phyloP scores from a whole-genome alignment of 2,329 filamentous ascomycete genomes.

The Fusarium clavum region DNA sequence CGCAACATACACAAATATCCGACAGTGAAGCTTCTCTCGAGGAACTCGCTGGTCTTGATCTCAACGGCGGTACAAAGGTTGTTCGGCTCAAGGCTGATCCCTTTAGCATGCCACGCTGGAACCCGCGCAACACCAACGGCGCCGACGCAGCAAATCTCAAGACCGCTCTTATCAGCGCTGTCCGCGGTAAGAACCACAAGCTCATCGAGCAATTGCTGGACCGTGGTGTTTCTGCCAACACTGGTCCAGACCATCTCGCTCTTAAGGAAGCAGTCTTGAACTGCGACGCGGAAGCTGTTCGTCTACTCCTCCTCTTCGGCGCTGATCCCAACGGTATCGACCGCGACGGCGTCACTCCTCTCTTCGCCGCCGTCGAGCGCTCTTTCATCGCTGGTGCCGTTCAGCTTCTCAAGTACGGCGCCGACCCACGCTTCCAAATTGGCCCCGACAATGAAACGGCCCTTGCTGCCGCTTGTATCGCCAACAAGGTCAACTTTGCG shows the following conservation, averaged over 20 bases:
- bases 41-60: slow-evolving; percentile 53
- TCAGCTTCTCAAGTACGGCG: slow-evolving; percentile 72
- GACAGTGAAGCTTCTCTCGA: slow-evolving; percentile 48
- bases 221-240: slow-evolving; percentile 65
- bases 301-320: slow-evolving; percentile 67
- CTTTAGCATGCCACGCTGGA: slow-evolving; percentile 63
- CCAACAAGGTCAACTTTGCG: slow-evolving; percentile 66
- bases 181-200: slow-evolving; percentile 68
- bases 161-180: slow-evolving; percentile 63
- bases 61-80: slow-evolving; percentile 55
- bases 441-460: slow-evolving; percentile 66
- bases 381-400: slow-evolving; percentile 68
- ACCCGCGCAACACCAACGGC: slow-evolving; percentile 58
- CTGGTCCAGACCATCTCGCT: slow-evolving; percentile 58
- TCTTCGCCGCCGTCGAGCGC: slow-evolving; percentile 63
- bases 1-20: slow-evolving; percentile 41
- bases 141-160: slow-evolving; percentile 59
- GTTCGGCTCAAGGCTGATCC: slow-evolving; percentile 64
- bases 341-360: slow-evolving; percentile 61
- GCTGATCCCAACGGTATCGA: slow-evolving; percentile 67
- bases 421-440: slow-evolving; percentile 65
- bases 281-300: slow-evolving; percentile 65
- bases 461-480: slow-evolving; percentile 61
- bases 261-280: slow-evolving; percentile 65
- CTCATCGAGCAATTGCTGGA: slow-evolving; percentile 68